Evolutionary conservation across 805 yeast genomes (phyloP).

Genomic region (Candida bentonensis): DNA sequence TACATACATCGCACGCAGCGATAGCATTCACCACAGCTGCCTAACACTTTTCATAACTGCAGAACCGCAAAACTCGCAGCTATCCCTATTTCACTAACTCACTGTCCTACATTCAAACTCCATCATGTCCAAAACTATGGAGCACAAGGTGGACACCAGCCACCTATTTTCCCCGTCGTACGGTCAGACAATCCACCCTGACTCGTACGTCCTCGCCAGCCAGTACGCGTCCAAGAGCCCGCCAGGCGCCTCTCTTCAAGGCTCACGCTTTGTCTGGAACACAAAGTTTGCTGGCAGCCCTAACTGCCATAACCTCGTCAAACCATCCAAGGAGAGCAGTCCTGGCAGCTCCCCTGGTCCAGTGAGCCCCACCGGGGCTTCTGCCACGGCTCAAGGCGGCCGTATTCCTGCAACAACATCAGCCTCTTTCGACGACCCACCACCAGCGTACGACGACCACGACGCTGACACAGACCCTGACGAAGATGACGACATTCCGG

Average conservation of each 20-base stretch:
- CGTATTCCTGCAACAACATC: not conserved
- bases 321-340: not conserved
- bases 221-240: not conserved
- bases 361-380: not conserved
- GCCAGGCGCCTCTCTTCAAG: not conserved
- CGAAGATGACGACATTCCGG: conserved; percentile 17
- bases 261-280: not conserved
- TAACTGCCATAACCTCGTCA: not conserved
- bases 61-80: too few relatives aligned
- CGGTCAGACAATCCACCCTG: not conserved
- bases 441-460: not conserved
- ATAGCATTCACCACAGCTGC: too few relatives aligned
- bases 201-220: not conserved
- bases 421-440: not conserved
- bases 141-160: not conserved
- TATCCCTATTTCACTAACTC: too few relatives aligned
- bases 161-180: not conserved
- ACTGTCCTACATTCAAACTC: not conserved
- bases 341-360: not conserved
- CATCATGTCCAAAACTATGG: conserved; percentile 1
- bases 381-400: not conserved
- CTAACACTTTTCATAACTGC: too few relatives aligned
- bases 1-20: too few relatives aligned
- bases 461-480: conserved; percentile 27
- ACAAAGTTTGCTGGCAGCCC: not conserved